These are phyloP conservation scores for Oxalis stricta DNA, from an alignment of 441 rosid species.

Conservation along the genomic window DNA sequence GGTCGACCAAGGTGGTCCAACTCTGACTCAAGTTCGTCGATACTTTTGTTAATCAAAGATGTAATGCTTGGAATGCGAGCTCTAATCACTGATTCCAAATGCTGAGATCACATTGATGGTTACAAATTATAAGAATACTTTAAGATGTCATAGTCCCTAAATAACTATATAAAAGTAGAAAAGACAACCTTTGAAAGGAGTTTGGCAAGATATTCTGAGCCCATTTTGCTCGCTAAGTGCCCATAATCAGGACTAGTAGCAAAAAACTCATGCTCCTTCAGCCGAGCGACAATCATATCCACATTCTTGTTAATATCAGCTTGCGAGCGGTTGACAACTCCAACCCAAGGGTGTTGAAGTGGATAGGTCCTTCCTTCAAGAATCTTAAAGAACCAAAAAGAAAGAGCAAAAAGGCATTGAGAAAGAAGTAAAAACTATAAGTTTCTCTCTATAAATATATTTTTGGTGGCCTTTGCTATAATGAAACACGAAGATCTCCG, in stretches of 20 bases:
- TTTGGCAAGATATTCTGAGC: slow-evolving; percentile 65
- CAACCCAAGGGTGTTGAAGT: slow-evolving; percentile 67
- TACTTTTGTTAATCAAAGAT: slow-evolving; percentile 51
- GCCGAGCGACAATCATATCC: slow-evolving; percentile 53
- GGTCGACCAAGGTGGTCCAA: slow-evolving; percentile 60
- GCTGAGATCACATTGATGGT: slow-evolving; percentile 23
- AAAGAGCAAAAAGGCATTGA: background rate
- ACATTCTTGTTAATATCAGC: slow-evolving; percentile 57
- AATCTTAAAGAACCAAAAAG: slow-evolving; percentile 23
- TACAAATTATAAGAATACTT: slow-evolving; percentile 3
- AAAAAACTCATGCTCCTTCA: slow-evolving; percentile 45
- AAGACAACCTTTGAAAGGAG: slow-evolving; percentile 45
- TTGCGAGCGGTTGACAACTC: slow-evolving; percentile 69
- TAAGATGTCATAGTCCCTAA: background rate
- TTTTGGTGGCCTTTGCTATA: too few species aligned
- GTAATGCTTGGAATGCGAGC: slow-evolving; percentile 50
- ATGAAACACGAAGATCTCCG: too few species aligned
- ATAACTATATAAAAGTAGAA: background rate
- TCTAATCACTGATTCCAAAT: slow-evolving; percentile 55
- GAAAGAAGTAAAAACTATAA: background rate
- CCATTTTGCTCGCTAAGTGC: slow-evolving; percentile 57
- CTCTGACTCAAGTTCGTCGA: slow-evolving; percentile 63
- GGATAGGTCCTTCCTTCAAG: slow-evolving; percentile 62
- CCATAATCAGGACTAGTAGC: slow-evolving; percentile 54
- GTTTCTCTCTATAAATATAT: too few species aligned